A percentile compares a stretch with the other conserved stretches of the same genome.
Evolutionary conservation across 352 stramenopile species (phyloP).

Genomic region (Phytophthora niederhauseri): DNA sequence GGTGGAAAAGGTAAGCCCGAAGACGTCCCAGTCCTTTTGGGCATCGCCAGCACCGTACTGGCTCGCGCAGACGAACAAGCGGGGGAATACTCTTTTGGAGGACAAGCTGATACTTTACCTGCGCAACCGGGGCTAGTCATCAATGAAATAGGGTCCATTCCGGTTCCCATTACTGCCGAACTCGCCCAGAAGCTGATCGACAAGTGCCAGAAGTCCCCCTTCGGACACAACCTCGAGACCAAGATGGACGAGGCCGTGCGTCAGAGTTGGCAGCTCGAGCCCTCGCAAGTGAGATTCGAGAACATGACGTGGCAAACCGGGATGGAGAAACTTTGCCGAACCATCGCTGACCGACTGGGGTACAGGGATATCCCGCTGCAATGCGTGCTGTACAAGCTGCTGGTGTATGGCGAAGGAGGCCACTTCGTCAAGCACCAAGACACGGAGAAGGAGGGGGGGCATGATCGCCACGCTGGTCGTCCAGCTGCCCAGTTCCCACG

Average conservation of each 20-base stretch:
- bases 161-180: conserved; percentile 11
- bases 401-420: conserved; percentile 46
- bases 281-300: not conserved
- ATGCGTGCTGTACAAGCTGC: conserved; percentile 46
- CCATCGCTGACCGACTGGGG: conserved; percentile 14
- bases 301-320: not conserved
- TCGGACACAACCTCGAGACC: conserved; percentile 13
- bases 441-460: conserved; percentile 49
- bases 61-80: not conserved
- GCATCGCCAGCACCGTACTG: conserved; percentile 10
- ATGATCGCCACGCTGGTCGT: conserved; percentile 56
- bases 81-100: conserved; percentile 17
- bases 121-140: conserved; percentile 5
- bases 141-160: conserved; percentile 8
- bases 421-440: conserved; percentile 52
- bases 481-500: conserved; percentile 29
- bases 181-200: conserved; percentile 6
- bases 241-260: conserved; percentile 19
- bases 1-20: not conserved
- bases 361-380: conserved; percentile 14
- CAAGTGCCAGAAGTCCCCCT: conserved; percentile 30
- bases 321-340: not conserved
- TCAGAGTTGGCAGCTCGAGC: conserved; percentile 21
- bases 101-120: not conserved
- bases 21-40: conserved; percentile 2